Conservation (phyloP, 148 eudicot species). For the Chenopodium berlandieri region DNA sequence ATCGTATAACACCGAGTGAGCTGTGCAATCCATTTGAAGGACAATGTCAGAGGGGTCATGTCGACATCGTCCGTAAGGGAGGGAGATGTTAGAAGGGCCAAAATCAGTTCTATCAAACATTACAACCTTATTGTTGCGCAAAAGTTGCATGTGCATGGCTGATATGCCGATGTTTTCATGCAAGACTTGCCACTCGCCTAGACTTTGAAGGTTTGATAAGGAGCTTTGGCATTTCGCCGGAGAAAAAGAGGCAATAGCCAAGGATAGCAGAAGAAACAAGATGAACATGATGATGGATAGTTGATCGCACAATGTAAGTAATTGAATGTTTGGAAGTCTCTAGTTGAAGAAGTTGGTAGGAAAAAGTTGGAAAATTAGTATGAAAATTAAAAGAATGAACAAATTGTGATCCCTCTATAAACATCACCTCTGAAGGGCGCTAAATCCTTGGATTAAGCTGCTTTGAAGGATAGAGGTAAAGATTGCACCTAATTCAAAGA, state of each 20-base stretch:
- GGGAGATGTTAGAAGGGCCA: slow-evolving; percentile 69
- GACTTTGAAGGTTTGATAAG: slow-evolving; percentile 18
- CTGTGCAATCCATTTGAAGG: slow-evolving; percentile 59
- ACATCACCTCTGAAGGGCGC: neutral
- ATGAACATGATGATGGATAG: slow-evolving; percentile 24
- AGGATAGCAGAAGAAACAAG: slow-evolving; percentile 22
- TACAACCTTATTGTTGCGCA: slow-evolving; percentile 57
- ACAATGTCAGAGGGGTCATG: slow-evolving; percentile 45
- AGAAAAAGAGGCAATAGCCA: slow-evolving; percentile 11
- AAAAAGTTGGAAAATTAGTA: slow-evolving; percentile 19
- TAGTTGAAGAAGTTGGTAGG: slow-evolving; percentile 25
- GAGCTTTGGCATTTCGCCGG: slow-evolving; percentile 25
- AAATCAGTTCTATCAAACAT: slow-evolving; percentile 81
- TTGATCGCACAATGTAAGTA: slow-evolving; percentile 6
- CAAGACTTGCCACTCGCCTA: slow-evolving; percentile 62
- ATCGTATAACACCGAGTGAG: slow-evolving; percentile 70
- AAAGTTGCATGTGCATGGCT: slow-evolving; percentile 88
- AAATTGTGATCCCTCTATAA: slow-evolving; percentile 28
- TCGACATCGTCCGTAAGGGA: slow-evolving; percentile 53
- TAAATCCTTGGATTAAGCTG: slow-evolving; percentile 23
- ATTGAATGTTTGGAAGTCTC: slow-evolving; percentile 20
- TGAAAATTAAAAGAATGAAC: slow-evolving; percentile 26
- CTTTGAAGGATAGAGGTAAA: slow-evolving; percentile 25
- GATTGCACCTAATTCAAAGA: slow-evolving; percentile 32
- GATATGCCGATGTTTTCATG: slow-evolving; percentile 67